phyloP scores from a whole-genome alignment of 805 yeast genomes.

The Candida nonsorbophila region DNA sequence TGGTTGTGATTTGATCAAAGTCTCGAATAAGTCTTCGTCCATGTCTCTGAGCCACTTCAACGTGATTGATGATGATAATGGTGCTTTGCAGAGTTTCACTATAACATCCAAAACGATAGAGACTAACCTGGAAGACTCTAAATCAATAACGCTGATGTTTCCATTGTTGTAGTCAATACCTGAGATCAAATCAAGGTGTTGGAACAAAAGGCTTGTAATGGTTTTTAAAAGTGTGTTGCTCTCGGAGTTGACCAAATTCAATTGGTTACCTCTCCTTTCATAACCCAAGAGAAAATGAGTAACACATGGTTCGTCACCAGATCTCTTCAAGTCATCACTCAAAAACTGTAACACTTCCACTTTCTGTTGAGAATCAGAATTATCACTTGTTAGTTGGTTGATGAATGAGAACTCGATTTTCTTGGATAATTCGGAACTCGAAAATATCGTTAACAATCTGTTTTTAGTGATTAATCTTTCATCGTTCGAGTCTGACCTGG shows the following conservation, averaged over 20 bases:
- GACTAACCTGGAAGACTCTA: constrained; percentile 54
- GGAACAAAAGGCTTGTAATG: constrained; percentile 44
- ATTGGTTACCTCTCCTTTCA: constrained; percentile 39
- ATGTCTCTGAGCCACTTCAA: constrained; percentile 48
- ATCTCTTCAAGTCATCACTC: constrained; percentile 36
- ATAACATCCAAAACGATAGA: constrained; percentile 57
- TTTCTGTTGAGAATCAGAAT: constrained; percentile 46
- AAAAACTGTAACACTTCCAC: constrained; percentile 56
- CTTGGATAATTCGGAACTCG: constrained; percentile 72
- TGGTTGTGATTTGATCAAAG: constrained; percentile 47
- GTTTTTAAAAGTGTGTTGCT: constrained; percentile 47
- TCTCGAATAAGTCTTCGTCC: constrained; percentile 43
- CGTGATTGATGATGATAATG: constrained; percentile 47
- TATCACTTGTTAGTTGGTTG: constrained; percentile 48
- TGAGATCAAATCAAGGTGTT: constrained; percentile 40
- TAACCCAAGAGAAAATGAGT: constrained; percentile 80
- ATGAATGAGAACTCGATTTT: constrained; percentile 71
- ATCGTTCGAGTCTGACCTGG: constrained; percentile 3
- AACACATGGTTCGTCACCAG: constrained; percentile 43
- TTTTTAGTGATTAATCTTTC: constrained; percentile 41
- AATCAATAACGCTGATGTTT: constrained; percentile 34
- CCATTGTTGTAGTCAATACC: constrained; percentile 29
- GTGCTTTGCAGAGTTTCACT: constrained; percentile 54
- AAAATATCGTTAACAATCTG: constrained; percentile 63
- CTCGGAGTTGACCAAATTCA: constrained; percentile 54